Percentiles rank a stretch among this genome's conserved stretches.
phyloP scores from a whole-genome alignment of 257 asterid genomes.

The Penstemon newberryi region DNA sequence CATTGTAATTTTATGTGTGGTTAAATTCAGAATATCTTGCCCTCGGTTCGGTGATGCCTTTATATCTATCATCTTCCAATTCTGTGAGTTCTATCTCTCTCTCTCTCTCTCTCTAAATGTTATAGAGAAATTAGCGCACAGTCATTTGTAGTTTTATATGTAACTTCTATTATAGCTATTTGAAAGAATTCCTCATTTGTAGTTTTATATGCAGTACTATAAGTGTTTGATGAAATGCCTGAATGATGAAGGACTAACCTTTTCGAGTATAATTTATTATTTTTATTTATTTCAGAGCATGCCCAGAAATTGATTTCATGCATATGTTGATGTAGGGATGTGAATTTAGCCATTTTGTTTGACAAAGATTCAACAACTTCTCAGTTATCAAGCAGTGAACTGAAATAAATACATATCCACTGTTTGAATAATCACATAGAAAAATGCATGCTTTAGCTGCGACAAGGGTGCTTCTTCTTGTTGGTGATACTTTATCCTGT shows the following conservation, averaged over 20 bases:
- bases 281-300: slow-evolving; percentile 26
- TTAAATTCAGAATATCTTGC: slow-evolving; percentile 13
- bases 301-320: slow-evolving; percentile 13
- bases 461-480: slow-evolving; percentile 46
- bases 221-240: slow-evolving; percentile 52
- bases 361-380: slow-evolving; percentile 12
- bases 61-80: slow-evolving; percentile 18
- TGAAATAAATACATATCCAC: slow-evolving; percentile 22
- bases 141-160: background rate
- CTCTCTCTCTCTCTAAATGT: background rate
- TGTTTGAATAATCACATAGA: slow-evolving; percentile 7
- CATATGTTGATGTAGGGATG: slow-evolving; percentile 16
- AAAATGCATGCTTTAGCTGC: slow-evolving; percentile 55
- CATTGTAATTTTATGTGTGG: background rate
- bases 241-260: background rate
- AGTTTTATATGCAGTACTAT: slow-evolving; percentile 19
- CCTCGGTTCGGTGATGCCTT: slow-evolving; percentile 25
- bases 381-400: slow-evolving; percentile 11
- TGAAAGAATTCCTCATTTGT: slow-evolving; percentile 14
- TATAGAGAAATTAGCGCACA: background rate
- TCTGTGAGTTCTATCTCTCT: slow-evolving; percentile 11
- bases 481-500: slow-evolving; percentile 48
- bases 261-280: background rate
- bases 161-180: background rate
- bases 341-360: slow-evolving; percentile 12